Base-by-base conservation (phyloP, 176 grass and related monocot species). In the Raddia distichophylla region DNA sequence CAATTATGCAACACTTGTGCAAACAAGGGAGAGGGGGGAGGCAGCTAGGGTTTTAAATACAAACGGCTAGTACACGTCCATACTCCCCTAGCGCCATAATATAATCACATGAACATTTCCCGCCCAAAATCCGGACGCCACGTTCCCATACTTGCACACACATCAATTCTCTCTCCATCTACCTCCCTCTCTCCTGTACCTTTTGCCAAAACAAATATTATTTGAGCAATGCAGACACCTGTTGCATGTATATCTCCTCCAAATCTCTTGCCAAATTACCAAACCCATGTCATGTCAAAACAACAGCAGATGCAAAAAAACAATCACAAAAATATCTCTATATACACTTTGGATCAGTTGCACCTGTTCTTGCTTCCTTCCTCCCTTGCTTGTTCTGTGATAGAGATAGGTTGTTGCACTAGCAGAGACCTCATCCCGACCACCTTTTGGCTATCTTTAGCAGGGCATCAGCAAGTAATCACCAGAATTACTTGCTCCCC, bases 91-190 rank as follows among this genome's bases (percentile, higher is more conserved):
- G 73, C 2, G 76, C 49, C 73, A 78, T 90, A 79, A 86, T 74
- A 67, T 48, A 47, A 32, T 68, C 83, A 82, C 84, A 83, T 74
- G 83, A 82, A 86, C 74, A 79, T 56, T 90, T 83, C 74, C 79
- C 84, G 84, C 84, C 79, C 54, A 79, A 86, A 86, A 47, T 76
- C 79, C 81, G 84, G 88, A 78, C 78, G 47, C 78, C 88, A 82
- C 78, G 73, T 86, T 86, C 59, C 51, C 46, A 59, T 56, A 55
- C 70, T 76, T 85, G 71, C 63, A 32, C 22, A 17, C 55, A 11
- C 57, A 76, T 85, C 57, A 81, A 81, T 76, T 55, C 67, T 27
- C 50, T 72, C 52, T 0, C n/a, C 4, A 10, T 50, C 48, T 73
- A 27, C 20, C 12, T 35, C 44, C 20, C 16, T 20, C 11, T 53